Conservation (phyloP, 2,329 filamentous ascomycete species). For the Coniochaeta ligniaria region DNA sequence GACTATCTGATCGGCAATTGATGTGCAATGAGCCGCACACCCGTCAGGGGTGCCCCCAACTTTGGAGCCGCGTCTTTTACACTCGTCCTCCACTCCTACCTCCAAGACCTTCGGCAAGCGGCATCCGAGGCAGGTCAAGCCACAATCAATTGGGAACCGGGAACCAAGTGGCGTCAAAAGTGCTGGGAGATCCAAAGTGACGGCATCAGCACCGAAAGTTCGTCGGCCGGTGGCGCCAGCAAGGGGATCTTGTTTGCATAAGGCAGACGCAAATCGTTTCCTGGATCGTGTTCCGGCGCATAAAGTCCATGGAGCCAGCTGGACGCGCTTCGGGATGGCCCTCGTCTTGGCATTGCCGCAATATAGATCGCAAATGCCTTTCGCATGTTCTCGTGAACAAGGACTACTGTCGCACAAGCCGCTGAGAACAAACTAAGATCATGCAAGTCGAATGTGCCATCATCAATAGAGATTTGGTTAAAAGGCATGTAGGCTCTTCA, state of each 20-base stretch:
- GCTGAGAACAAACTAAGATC: no score
- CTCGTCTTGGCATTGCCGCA: neutral
- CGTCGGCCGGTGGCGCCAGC: neutral
- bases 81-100: neutral
- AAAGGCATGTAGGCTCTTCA: no score
- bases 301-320: neutral
- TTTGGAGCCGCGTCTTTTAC: neutral
- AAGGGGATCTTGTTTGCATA: neutral
- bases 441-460: no score
- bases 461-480: no score
- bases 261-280: neutral
- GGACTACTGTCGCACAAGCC: no score
- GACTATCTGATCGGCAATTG: neutral
- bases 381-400: neutral
- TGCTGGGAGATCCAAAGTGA: neutral
- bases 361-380: neutral
- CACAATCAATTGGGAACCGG: conserved; percentile 2
- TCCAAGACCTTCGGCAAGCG: neutral
- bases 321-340: neutral
- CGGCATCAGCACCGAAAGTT: neutral
- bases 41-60: neutral
- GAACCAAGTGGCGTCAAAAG: neutral
- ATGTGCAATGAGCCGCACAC: neutral
- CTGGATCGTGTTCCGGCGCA: neutral
- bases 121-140: neutral